phyloP scores from a whole-genome alignment of 495 filamentous ascomycete species.

The Podospora bellae-mahoneyi region DNA sequence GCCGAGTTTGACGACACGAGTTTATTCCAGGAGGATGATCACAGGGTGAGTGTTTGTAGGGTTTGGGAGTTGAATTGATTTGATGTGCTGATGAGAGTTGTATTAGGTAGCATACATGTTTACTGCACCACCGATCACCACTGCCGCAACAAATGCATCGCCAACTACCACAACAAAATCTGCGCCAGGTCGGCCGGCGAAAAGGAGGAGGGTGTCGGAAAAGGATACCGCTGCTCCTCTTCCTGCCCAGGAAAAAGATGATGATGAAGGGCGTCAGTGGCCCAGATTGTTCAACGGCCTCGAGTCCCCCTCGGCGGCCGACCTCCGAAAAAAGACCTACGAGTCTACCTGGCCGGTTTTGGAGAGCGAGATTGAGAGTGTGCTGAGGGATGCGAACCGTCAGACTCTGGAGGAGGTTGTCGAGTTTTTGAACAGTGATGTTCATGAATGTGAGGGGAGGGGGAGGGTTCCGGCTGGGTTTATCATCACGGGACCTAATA shows the following conservation, averaged over 20 bases:
- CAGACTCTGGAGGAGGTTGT: conserved; percentile 60
- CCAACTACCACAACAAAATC: conserved; percentile 22
- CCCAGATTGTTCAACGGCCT: conserved; percentile 59
- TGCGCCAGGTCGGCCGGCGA: conserved; percentile 51
- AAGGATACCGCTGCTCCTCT: conserved; percentile 15
- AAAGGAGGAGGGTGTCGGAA: conserved; percentile 57
- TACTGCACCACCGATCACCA: conserved; percentile 36
- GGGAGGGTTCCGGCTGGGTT: conserved; percentile 69
- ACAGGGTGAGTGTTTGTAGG: conserved; percentile 26
- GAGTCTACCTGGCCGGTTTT: conserved; percentile 64
- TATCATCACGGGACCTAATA: conserved; percentile 81
- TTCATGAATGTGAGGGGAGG: conserved; percentile 27
- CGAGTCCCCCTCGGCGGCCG: conserved; percentile 52
- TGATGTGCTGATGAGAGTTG: neutral
- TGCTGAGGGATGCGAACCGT: conserved; percentile 62
- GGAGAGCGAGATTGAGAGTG: conserved; percentile 41
- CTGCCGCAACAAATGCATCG: conserved; percentile 29
- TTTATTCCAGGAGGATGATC: conserved; percentile 33
- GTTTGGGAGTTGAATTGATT: neutral
- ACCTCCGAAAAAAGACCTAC: conserved; percentile 60
- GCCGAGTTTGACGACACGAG: conserved; percentile 11
- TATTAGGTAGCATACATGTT: conserved; percentile 69
- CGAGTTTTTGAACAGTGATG: conserved; percentile 65
- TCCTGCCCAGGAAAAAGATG: neutral
- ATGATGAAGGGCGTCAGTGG: conserved; percentile 38